Evolutionary conservation across 441 rosid genomes (phyloP).

Genomic region (Rhodomyrtus psidioides): DNA sequence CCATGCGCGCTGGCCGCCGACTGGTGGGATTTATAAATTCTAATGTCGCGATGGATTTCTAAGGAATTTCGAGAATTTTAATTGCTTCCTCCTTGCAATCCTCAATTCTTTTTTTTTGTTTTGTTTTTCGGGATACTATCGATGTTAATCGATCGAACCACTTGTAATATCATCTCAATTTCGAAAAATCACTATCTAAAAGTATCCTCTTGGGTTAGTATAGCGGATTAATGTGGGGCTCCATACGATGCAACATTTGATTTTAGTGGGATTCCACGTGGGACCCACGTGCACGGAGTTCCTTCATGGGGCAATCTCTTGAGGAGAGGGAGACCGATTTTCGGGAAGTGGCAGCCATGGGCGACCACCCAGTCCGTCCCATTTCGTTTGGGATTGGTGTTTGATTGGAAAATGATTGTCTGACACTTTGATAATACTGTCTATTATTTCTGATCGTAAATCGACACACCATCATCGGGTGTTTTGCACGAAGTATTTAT

Average conservation of each 20-base stretch:
- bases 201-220: accelerated
- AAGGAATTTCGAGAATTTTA: neutral
- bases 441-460: too few relatives aligned
- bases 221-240: neutral
- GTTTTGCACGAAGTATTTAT: too few relatives aligned
- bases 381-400: too few relatives aligned
- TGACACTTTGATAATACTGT: too few relatives aligned
- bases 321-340: too few relatives aligned
- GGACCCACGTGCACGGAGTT: neutral
- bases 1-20: neutral
- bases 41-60: neutral
- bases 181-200: neutral
- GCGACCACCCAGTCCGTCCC: too few relatives aligned
- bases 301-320: neutral
- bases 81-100: accelerated
- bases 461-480: too few relatives aligned
- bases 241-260: neutral
- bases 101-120: neutral
- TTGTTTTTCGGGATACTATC: neutral
- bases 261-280: neutral
- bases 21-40: neutral
- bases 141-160: neutral
- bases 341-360: conserved; percentile 19
- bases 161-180: too few relatives aligned
- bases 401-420: too few relatives aligned